These are phyloP conservation scores for Verbascum thapsus DNA, from an alignment of 257 asterid genomes.

Conservation along the genomic window DNA sequence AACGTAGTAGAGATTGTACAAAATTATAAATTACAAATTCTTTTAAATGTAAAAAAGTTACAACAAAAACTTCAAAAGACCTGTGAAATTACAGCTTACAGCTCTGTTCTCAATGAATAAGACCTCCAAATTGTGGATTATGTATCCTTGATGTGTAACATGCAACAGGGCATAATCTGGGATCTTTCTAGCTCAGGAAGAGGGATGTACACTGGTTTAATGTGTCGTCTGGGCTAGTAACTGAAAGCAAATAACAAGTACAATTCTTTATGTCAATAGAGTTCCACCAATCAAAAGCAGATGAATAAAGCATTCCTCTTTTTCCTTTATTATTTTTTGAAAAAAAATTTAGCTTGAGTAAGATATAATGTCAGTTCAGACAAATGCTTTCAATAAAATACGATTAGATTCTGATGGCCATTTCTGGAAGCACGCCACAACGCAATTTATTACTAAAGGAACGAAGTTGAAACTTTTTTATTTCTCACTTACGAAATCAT, in stretches of 20 bases:
- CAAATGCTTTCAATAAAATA: conserved; percentile 1
- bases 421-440: background rate
- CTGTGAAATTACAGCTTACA: no score
- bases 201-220: conserved; percentile 58
- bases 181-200: conserved; percentile 56
- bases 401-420: background rate
- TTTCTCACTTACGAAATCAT: background rate
- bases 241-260: conserved; percentile 38
- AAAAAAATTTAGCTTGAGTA: no score
- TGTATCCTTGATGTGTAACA: conserved; percentile 12
- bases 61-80: no score
- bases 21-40: no score
- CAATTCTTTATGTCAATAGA: background rate
- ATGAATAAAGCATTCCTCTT: no score
- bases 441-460: background rate
- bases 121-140: conserved; percentile 9
- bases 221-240: conserved; percentile 84
- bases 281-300: no score
- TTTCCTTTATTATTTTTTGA: no score
- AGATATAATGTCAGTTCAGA: conserved; percentile 12
- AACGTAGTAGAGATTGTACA: no score
- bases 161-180: conserved; percentile 13
- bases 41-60: no score
- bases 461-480: background rate
- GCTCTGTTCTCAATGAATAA: background rate